Conservation (phyloP, 352 stramenopile species). For the Pythium dissimile region DNA sequence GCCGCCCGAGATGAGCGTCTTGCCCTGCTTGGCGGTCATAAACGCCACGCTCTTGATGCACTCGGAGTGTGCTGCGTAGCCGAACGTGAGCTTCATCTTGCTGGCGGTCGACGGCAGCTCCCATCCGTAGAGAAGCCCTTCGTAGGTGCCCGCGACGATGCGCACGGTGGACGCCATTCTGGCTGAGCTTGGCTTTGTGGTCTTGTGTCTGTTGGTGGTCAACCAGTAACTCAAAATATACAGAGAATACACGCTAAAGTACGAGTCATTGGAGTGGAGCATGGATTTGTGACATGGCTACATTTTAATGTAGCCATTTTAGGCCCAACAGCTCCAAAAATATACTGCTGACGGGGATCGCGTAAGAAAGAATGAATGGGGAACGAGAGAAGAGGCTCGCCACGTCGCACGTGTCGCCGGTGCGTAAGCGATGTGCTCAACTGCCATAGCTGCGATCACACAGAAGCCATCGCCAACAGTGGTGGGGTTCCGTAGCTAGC, state of each 20-base stretch:
- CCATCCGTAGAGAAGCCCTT: constrained; percentile 86
- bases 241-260: constrained; percentile 13
- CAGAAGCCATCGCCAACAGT: no score
- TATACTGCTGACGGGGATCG: background rate
- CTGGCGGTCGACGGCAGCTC: constrained; percentile 37
- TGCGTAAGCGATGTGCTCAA: background rate
- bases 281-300: constrained; percentile 20
- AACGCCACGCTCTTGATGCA: constrained; percentile 86
- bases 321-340: background rate
- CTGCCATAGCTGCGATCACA: background rate
- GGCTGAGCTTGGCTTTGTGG: background rate
- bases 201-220: constrained; percentile 24
- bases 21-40: constrained; percentile 75
- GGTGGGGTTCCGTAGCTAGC: no score
- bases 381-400: background rate
- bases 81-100: constrained; percentile 81
- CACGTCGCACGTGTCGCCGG: no score
- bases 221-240: constrained; percentile 17
- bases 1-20: constrained; percentile 75
- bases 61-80: constrained; percentile 77
- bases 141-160: constrained; percentile 83
- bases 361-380: background rate
- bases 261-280: constrained; percentile 13
- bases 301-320: no score
- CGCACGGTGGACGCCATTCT: constrained; percentile 48